These are phyloP conservation scores for Cyberlindnera euphorbiiphila DNA, from an alignment of 805 yeast species.

Conservation along the genomic window DNA sequence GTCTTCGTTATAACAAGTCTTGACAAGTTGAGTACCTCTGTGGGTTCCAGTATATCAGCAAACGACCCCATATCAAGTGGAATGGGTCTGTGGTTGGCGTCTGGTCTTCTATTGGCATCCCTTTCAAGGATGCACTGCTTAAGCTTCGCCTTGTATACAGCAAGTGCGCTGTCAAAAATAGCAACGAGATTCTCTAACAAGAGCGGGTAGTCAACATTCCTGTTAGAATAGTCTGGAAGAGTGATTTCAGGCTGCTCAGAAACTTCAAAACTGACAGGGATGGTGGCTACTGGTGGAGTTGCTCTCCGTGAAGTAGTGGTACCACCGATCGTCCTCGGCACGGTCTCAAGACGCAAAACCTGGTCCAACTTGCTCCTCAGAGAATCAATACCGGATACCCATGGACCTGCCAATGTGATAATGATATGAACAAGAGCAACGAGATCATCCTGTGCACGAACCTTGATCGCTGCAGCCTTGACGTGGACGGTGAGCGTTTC, in stretches of 20 bases:
- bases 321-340: too few species aligned
- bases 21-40: slow-evolving; percentile 34
- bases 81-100: slow-evolving; percentile 27
- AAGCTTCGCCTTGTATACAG: slow-evolving; percentile 30
- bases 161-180: slow-evolving; percentile 28
- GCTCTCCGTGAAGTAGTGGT: slow-evolving; percentile 9
- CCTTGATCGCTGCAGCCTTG: slow-evolving; percentile 20
- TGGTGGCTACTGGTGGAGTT: slow-evolving; percentile 10
- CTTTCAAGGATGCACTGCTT: slow-evolving; percentile 31
- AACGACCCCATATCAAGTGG: slow-evolving; percentile 28
- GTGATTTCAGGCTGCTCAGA: slow-evolving; percentile 21
- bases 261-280: slow-evolving; percentile 21
- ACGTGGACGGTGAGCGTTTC: slow-evolving; percentile 35
- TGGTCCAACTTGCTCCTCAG: slow-evolving; percentile 13
- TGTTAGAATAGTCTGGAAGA: slow-evolving; percentile 2
- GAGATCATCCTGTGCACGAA: slow-evolving; percentile 8
- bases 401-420: slow-evolving; percentile 15
- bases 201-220: slow-evolving; percentile 5
- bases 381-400: slow-evolving; percentile 13
- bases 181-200: slow-evolving; percentile 13
- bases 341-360: slow-evolving; percentile 6
- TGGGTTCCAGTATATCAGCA: slow-evolving; percentile 31
- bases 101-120: slow-evolving; percentile 29
- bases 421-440: slow-evolving; percentile 20
- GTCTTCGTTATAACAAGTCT: slow-evolving; percentile 28